phyloP scores from a whole-genome alignment of 2,329 filamentous ascomycete genomes.

The Phialocephala sp. region DNA sequence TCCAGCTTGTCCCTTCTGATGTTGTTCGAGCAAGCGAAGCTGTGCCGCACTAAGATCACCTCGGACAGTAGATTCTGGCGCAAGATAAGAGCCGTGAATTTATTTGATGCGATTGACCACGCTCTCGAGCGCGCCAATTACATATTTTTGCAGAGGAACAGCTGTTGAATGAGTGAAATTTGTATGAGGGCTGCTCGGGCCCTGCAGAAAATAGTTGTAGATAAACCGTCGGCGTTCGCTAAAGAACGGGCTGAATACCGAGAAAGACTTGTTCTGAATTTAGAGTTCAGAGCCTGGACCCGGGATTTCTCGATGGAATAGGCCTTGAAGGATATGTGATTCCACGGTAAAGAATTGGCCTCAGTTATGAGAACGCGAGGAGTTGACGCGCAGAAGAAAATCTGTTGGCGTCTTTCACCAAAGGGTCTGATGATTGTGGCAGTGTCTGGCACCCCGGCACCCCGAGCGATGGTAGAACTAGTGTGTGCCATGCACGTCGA shows the following conservation, averaged over 20 bases:
- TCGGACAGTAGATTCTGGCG: neutral
- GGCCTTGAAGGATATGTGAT: neutral
- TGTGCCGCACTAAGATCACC: conserved; percentile 1
- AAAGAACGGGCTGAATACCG: conserved; percentile 1
- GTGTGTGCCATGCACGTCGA: neutral
- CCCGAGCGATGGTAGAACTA: neutral
- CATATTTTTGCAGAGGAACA: neutral
- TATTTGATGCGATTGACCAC: neutral
- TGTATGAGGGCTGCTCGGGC: neutral
- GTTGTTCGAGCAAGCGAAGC: conserved; percentile 8
- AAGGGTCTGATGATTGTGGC: conserved; percentile 13
- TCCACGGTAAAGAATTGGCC: neutral
- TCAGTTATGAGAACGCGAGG: conserved; percentile 5
- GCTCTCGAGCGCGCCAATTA: neutral
- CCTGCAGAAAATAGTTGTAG: neutral
- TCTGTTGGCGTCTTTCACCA: neutral
- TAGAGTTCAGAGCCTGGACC: neutral
- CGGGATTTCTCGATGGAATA: neutral
- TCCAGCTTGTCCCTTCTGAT: neutral
- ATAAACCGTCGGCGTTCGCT: conserved; percentile 9
- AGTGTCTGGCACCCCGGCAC: conserved; percentile 2
- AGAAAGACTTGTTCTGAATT: neutral
- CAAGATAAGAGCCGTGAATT: neutral
- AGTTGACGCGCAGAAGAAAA: neutral
- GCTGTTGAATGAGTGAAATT: neutral